Conservation (phyloP, 768 basidiomycete genomes). For the Rhodotorula paludigena region DNA sequence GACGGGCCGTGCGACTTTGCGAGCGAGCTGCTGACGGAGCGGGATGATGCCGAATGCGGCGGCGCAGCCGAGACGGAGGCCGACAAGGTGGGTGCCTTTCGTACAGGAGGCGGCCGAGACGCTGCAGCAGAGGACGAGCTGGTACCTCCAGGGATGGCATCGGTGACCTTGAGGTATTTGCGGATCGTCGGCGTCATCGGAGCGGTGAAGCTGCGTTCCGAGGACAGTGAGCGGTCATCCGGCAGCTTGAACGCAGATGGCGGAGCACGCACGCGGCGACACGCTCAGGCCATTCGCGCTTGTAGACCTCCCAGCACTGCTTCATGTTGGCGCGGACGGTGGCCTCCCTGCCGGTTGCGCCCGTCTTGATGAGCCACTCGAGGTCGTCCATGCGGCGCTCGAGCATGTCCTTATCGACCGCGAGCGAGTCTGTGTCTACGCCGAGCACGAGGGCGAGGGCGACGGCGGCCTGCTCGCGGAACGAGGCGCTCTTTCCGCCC, state of each 20-base stretch:
- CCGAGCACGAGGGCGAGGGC: constrained; percentile 17
- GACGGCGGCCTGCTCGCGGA: constrained; percentile 22
- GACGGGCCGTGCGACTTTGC: constrained; percentile 7
- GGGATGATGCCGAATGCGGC: neutral
- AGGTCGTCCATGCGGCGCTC: constrained; percentile 44
- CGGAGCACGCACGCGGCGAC: constrained; percentile 45
- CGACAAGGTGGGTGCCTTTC: constrained; percentile 19
- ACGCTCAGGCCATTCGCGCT: constrained; percentile 45
- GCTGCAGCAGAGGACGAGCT: neutral
- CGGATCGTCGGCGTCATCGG: constrained; percentile 49
- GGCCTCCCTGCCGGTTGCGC: constrained; percentile 48
- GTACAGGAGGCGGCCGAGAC: neutral
- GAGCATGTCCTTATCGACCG: constrained; percentile 42
- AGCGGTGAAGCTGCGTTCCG: constrained; percentile 46
- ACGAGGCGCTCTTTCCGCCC: constrained; percentile 33
- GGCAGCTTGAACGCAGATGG: neutral
- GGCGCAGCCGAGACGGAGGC: constrained; percentile 1
- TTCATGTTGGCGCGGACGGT: constrained; percentile 48
- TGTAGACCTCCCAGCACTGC: constrained; percentile 48
- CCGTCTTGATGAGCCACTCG: constrained; percentile 47
- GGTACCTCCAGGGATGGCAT: neutral
- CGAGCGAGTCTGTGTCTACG: constrained; percentile 2
- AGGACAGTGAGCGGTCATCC: neutral
- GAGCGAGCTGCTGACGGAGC: neutral
- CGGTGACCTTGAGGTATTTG: constrained; percentile 47